Evolutionary conservation across 2,329 filamentous ascomycete genomes (phyloP).

Genomic region (Pseudogymnoascus sp.): DNA sequence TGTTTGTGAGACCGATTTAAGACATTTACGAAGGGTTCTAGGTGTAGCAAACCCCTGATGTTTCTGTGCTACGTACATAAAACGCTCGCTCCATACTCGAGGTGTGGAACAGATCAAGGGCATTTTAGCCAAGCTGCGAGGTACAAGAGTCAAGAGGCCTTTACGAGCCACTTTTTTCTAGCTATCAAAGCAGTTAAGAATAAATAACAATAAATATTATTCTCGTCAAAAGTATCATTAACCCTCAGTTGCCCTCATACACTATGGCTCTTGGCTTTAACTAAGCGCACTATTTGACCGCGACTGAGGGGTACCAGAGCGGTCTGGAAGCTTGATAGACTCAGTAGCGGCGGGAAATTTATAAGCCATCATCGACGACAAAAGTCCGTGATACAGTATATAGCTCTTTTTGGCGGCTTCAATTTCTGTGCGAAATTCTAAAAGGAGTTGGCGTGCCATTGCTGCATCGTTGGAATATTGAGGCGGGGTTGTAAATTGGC

Average conservation of each 20-base stretch:
- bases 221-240: neutral
- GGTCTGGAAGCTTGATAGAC: constrained; percentile 3
- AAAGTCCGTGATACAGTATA: neutral
- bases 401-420: neutral
- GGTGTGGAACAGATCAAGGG: neutral
- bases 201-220: neutral
- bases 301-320: neutral
- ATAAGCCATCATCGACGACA: neutral
- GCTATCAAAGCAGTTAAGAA: neutral
- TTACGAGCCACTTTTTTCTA: neutral
- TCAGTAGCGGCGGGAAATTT: constrained; percentile 1
- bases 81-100: neutral
- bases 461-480: neutral
- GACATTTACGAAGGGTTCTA: neutral
- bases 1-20: neutral
- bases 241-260: neutral
- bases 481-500: neutral
- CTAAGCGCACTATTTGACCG: neutral
- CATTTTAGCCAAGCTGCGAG: neutral
- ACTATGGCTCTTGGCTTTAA: neutral
- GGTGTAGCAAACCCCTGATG: neutral
- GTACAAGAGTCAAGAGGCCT: neutral
- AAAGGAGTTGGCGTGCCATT: neutral
- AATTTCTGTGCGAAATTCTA: neutral
- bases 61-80: constrained; percentile 2